Conservation (phyloP, 164 flowering plant species). For the Vitis labrusca region DNA sequence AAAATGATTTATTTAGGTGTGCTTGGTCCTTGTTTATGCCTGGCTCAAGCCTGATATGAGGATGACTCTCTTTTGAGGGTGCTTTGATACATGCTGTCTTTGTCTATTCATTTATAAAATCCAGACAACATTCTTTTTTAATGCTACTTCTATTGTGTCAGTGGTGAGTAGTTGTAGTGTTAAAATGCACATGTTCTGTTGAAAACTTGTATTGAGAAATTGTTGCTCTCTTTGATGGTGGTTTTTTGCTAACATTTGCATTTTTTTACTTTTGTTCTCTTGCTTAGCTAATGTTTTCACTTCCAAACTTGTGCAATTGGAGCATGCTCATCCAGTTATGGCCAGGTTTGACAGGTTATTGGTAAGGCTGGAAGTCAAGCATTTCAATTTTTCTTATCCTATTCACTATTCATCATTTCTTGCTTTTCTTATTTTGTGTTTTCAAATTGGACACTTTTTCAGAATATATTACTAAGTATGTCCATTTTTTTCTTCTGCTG, state of each 20-base stretch:
- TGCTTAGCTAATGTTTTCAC: constrained; percentile 34
- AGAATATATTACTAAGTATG: no score
- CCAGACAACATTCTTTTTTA: no score
- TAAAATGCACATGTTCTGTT: background rate
- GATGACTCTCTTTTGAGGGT: background rate
- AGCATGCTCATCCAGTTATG: constrained; percentile 41
- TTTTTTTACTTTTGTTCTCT: constrained; percentile 14
- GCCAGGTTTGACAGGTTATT: constrained; percentile 64
- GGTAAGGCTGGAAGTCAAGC: constrained; percentile 46
- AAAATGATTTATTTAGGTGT: no score
- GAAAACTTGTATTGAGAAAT: background rate
- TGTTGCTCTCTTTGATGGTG: background rate
- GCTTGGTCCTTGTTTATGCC: background rate
- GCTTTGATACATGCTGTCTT: no score
- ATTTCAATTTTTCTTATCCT: background rate
- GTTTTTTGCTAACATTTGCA: constrained; percentile 6
- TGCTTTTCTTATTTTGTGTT: background rate
- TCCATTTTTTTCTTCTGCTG: background rate
- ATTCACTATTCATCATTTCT: background rate
- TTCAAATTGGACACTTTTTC: no score
- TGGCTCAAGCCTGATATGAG: background rate
- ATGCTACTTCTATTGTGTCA: background rate
- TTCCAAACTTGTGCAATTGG: constrained; percentile 42
- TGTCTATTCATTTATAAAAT: background rate
- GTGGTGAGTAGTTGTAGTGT: background rate